Percentiles rank a stretch among this genome's conserved stretches.
Evolutionary conservation across 768 basidiomycete genomes (phyloP).

Genomic region (Terana coerulea): DNA sequence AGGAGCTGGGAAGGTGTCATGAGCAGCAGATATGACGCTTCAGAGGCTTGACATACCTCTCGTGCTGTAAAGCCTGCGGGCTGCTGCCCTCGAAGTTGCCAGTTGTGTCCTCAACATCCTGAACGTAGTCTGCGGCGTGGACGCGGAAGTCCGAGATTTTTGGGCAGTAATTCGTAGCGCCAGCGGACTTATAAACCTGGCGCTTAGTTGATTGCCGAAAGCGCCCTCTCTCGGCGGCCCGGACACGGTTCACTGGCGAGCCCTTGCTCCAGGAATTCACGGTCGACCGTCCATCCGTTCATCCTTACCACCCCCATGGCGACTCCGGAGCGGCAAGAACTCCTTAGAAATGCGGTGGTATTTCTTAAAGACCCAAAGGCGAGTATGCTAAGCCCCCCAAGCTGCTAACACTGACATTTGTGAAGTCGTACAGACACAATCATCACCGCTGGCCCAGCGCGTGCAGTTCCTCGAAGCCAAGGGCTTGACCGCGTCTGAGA

Average conservation of each 20-base stretch:
- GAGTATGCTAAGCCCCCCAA: constrained; percentile 11
- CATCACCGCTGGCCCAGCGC: constrained; percentile 77
- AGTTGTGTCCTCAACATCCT: constrained; percentile 46
- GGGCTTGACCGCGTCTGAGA: constrained; percentile 79
- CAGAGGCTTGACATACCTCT: constrained; percentile 33
- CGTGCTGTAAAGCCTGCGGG: constrained; percentile 42
- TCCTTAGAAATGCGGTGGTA: constrained; percentile 75
- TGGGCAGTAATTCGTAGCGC: not conserved
- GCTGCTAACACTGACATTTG: constrained; percentile 6
- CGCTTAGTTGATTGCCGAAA: constrained; percentile 6
- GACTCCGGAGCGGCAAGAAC: constrained; percentile 61
- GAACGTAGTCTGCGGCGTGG: constrained; percentile 12
- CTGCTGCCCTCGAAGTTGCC: constrained; percentile 46
- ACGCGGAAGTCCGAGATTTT: constrained; percentile 13
- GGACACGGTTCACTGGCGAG: too few relatives aligned
- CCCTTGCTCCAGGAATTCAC: not conserved
- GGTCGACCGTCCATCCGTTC: not conserved
- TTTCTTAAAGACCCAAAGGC: constrained; percentile 88
- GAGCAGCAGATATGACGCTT: not conserved
- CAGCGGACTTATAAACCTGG: constrained; percentile 9
- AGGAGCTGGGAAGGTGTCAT: constrained; percentile 13
- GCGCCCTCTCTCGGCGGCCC: not conserved
- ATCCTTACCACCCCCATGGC: constrained; percentile 31
- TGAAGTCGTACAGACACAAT: constrained; percentile 50
- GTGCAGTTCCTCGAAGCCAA: constrained; percentile 96